These are phyloP conservation scores for Triglochin maritima DNA, from an alignment of 106 monocot species.

Conservation along the genomic window DNA sequence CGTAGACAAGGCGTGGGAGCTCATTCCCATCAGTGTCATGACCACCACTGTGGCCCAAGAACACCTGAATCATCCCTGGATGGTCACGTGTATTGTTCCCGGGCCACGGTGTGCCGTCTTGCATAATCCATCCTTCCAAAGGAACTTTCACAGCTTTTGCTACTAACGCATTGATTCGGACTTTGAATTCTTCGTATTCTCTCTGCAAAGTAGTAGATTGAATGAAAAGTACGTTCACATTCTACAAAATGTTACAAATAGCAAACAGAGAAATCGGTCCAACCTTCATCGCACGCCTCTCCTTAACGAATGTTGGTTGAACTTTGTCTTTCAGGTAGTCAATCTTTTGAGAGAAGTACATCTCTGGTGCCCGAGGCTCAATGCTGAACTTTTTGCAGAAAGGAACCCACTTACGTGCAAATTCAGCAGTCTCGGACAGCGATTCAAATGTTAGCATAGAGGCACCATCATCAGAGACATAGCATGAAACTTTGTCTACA, in stretches of 20 bases:
- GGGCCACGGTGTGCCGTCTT: constrained; percentile 88
- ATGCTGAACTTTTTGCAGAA: constrained; percentile 94
- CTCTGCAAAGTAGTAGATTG: constrained; percentile 30
- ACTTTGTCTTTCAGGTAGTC: constrained; percentile 98
- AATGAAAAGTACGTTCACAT: not conserved
- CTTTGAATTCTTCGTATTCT: constrained; percentile 96
- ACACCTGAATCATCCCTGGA: constrained; percentile 99
- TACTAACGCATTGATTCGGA: constrained; percentile 81
- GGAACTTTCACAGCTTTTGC: constrained; percentile 89
- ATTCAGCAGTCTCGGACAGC: constrained; percentile 87
- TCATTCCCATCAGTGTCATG: constrained; percentile 81
- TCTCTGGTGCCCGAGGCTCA: constrained; percentile 88
- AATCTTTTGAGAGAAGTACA: constrained; percentile 85
- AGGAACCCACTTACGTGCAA: constrained; percentile 90
- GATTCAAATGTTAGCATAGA: constrained; percentile 96
- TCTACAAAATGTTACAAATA: not conserved
- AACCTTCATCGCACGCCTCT: constrained; percentile 97
- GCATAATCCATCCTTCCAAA: constrained; percentile 82
- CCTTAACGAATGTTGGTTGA: constrained; percentile 84
- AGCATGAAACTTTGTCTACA: constrained; percentile 94
- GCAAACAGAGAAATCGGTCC: not conserved
- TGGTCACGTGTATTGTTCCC: constrained; percentile 96
- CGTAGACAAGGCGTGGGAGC: constrained; percentile 91
- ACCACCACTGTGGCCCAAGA: constrained; percentile 90
- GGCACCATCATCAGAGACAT: constrained; percentile 93